A percentile compares a stretch with the other conserved stretches of the same genome.
Conservation (phyloP, 768 basidiomycete genomes). For the Mycena pura region DNA sequence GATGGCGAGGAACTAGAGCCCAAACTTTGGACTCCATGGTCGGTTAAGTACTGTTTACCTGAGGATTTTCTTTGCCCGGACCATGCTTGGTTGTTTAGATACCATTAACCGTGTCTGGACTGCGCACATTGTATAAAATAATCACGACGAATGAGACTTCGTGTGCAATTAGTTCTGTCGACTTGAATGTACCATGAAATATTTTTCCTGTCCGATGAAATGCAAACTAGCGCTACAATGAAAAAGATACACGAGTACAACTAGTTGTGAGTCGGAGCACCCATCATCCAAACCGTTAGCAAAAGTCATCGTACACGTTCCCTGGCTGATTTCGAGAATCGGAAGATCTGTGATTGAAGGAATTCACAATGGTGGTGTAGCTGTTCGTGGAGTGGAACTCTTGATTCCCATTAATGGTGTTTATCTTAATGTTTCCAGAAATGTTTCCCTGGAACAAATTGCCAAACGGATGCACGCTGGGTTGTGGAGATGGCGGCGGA, state of each 20-base stretch:
- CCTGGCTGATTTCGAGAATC: background rate
- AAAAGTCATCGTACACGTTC: background rate
- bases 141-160: background rate
- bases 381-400: conserved; percentile 3
- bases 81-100: conserved; percentile 49
- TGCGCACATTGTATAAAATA: too few relatives aligned
- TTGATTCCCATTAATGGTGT: conserved; percentile 25
- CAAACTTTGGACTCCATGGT: conserved; percentile 47
- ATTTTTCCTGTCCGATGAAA: too few relatives aligned
- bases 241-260: background rate
- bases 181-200: too few relatives aligned
- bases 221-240: too few relatives aligned
- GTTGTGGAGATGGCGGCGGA: conserved; percentile 9
- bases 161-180: too few relatives aligned
- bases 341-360: conserved; percentile 22
- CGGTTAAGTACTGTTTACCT: conserved; percentile 45
- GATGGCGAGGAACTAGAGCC: conserved; percentile 34
- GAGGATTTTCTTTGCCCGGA: conserved; percentile 45
- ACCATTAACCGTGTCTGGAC: too few relatives aligned
- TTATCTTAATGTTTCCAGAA: conserved; percentile 30
- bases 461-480: conserved; percentile 17
- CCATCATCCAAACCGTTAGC: background rate
- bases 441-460: conserved; percentile 22
- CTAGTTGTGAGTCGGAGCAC: background rate
- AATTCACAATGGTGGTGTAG: conserved; percentile 25